A percentile compares a stretch with the other conserved stretches of the same genome.
phyloP scores from a whole-genome alignment of 768 basidiomycete species.

The Suillus bovinus region DNA sequence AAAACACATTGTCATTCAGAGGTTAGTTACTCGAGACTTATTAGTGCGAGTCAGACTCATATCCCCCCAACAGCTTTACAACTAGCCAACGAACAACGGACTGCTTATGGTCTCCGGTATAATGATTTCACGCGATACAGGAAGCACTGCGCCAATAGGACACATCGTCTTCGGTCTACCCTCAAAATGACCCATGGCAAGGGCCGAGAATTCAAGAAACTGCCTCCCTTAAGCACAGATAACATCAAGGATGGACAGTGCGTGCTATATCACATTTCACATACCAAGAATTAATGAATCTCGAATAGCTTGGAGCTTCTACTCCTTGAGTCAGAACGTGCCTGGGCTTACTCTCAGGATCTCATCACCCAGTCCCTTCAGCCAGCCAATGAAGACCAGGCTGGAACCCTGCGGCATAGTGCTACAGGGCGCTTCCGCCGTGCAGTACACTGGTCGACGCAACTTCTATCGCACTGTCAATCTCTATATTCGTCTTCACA shows the following conservation, averaged over 20 bases:
- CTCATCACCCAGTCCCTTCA: conserved; percentile 54
- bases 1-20: conserved; percentile 37
- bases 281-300: neutral
- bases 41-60: conserved; percentile 5
- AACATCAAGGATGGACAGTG: conserved; percentile 84
- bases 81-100: conserved; percentile 86
- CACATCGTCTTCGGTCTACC: conserved; percentile 82
- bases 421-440: conserved; percentile 82
- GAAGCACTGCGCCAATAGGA: conserved; percentile 89
- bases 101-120: conserved; percentile 87
- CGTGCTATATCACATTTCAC: conserved; percentile 27
- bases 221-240: conserved; percentile 66
- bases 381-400: conserved; percentile 50
- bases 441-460: conserved; percentile 75
- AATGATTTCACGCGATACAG: conserved; percentile 90
- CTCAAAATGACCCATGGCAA: conserved; percentile 88
- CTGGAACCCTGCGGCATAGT: conserved; percentile 64
- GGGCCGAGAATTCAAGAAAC: conserved; percentile 87
- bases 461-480: conserved; percentile 74
- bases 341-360: conserved; percentile 89
- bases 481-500: conserved; percentile 53
- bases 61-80: conserved; percentile 63
- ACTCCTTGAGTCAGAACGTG: conserved; percentile 88
- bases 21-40: conserved; percentile 28
- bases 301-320: conserved; percentile 70